Conservation (phyloP, 2,329 filamentous ascomycete genomes). For the Raffaelea ambrosiae region DNA sequence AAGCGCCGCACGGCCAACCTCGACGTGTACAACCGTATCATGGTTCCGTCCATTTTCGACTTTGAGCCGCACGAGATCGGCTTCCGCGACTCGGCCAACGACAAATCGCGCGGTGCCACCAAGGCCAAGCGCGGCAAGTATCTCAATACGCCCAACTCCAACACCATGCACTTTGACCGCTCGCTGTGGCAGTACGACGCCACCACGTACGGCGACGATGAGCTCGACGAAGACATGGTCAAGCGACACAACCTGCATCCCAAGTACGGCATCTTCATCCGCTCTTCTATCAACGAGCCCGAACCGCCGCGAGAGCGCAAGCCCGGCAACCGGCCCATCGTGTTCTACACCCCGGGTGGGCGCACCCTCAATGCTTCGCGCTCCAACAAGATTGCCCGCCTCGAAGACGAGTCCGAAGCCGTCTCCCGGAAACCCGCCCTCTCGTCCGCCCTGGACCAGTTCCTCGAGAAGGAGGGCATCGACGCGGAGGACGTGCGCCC, state of each 20-base stretch:
- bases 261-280: conserved; percentile 42
- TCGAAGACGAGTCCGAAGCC: conserved; percentile 11
- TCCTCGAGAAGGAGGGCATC: conserved; percentile 18
- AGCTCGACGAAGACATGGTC: conserved; percentile 42
- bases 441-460: conserved; percentile 11
- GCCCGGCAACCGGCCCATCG: conserved; percentile 37
- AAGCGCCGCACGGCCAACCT: conserved; percentile 26
- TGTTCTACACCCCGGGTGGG: conserved; percentile 39
- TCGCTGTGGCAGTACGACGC: conserved; percentile 45
- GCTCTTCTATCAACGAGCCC: conserved; percentile 34
- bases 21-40: conserved; percentile 41
- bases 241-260: conserved; percentile 43
- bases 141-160: conserved; percentile 44
- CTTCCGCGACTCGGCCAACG: conserved; percentile 50
- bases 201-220: conserved; percentile 35
- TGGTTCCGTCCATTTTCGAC: conserved; percentile 39
- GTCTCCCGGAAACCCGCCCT: conserved; percentile 12
- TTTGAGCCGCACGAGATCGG: conserved; percentile 49
- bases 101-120: conserved; percentile 43
- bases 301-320: conserved; percentile 31
- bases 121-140: conserved; percentile 45
- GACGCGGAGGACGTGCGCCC: conserved; percentile 12
- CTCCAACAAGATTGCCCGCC: conserved; percentile 20
- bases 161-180: conserved; percentile 45
- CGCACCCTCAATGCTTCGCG: conserved; percentile 41